Conservation (phyloP, 139 green algal genomes). For the Chlorokybus atmophyticus region DNA sequence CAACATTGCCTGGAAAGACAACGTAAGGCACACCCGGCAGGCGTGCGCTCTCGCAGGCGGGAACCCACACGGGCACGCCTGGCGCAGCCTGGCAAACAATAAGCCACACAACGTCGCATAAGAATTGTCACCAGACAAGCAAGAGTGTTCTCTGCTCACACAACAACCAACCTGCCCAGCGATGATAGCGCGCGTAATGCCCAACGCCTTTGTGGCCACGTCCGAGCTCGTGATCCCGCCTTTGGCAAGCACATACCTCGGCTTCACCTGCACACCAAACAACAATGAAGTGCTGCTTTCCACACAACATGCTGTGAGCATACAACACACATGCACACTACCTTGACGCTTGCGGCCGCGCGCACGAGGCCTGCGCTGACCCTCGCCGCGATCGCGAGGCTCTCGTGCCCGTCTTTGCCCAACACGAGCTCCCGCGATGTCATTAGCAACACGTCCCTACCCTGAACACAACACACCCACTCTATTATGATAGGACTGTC, state of each 20-base stretch:
- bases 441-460: constrained; percentile 6
- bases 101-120: too few relatives aligned
- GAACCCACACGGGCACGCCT: constrained; percentile 26
- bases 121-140: too few relatives aligned
- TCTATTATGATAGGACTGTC: too few relatives aligned
- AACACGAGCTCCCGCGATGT: constrained; percentile 13
- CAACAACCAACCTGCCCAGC: constrained; percentile 10
- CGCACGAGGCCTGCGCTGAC: constrained; percentile 5
- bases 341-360: neutral
- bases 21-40: constrained; percentile 23
- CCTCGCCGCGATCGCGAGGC: constrained; percentile 12
- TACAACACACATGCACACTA: too few relatives aligned
- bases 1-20: constrained; percentile 21
- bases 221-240: constrained; percentile 21
- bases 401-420: constrained; percentile 3
- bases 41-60: neutral
- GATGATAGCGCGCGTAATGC: neutral
- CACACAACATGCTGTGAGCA: too few relatives aligned
- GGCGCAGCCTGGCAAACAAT: constrained; percentile 22
- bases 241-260: constrained; percentile 15
- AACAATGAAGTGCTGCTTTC: too few relatives aligned
- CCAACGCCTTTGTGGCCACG: constrained; percentile 11
- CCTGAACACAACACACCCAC: too few relatives aligned
- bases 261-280: neutral
- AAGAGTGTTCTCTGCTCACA: neutral